Base-by-base conservation (phyloP, 169 alveolate species). In the Cryptosporidium viatorum region DNA sequence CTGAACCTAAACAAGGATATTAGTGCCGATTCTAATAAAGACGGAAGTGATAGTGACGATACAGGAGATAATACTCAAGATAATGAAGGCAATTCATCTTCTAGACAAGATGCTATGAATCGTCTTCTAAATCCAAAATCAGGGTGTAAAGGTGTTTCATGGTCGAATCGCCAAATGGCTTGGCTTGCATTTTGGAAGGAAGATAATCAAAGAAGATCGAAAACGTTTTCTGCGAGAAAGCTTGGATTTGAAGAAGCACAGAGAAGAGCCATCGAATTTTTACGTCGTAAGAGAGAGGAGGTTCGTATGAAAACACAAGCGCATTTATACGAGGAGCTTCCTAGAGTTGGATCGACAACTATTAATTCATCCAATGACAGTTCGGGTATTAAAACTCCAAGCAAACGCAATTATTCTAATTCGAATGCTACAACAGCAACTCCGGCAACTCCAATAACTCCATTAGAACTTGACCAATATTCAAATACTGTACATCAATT, bases 151-250 rank as follows among this genome's bases (percentile, higher is more conserved):
- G 89, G 89, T 12, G 89, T 80, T 62, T 80, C 89, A n/a, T 80
- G 89, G 89, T 80, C 89, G 21, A 80, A 80, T 80, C 73, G 89
- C 14, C 89, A 80, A 26, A 80, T 80, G 89, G 89, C 89, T 39
- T 80, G 89, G 89, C 89, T 80, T 48, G 89, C 89, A 59, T 80
- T 80, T 80, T 80, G 89, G 89, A 80, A 80, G 51, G 89, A 80
- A 65, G 89, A 80, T 41, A 80, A 80, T 39, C 89, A 80, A 80
- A 37, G 89, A 26, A 69, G 89, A 3, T 80, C 89, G 2, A 80
- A 80, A 48, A 80, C 89, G 3, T 80, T 80, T 43, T 80, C 89
- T 14, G 89, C 89, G 0, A 80, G 89, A 18, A 80, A 80, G 70
- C 68, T 80, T 16, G 89, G 89, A n/a, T 80, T 80, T 33, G 89